Evolutionary conservation across 2,329 filamentous ascomycete genomes (phyloP).

Genomic region (Capronia americana): DNA sequence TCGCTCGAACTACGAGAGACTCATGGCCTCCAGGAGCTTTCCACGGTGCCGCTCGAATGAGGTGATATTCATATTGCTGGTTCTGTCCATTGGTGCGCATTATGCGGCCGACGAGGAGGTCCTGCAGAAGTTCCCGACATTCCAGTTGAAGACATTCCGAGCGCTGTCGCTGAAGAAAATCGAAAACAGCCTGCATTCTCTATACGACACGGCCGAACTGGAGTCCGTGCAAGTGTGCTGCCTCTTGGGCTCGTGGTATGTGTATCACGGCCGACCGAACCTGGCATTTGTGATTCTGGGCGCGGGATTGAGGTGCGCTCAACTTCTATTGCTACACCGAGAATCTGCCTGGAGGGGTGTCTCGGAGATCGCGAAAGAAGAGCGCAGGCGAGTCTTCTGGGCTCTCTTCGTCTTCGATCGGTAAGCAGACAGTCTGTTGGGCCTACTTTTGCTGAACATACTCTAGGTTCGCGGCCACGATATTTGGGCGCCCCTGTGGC

Average conservation of each 20-base stretch:
- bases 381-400: conserved; percentile 30
- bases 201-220: conserved; percentile 51
- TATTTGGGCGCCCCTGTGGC: conserved; percentile 30
- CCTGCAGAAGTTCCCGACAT: conserved; percentile 31
- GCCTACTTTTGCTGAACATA: neutral
- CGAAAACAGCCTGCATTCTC: conserved; percentile 47
- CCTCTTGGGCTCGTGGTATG: conserved; percentile 29
- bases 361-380: conserved; percentile 31
- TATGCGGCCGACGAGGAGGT: conserved; percentile 43
- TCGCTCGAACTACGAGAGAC: conserved; percentile 43
- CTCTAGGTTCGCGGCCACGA: conserved; percentile 29
- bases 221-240: conserved; percentile 31
- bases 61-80: conserved; percentile 47
- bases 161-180: conserved; percentile 38
- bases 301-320: conserved; percentile 25
- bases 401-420: conserved; percentile 32
- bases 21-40: conserved; percentile 46
- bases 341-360: conserved; percentile 29
- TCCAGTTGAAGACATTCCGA: conserved; percentile 34
- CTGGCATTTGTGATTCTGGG: conserved; percentile 30
- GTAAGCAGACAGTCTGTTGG: conserved; percentile 8
- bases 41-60: conserved; percentile 47
- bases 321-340: conserved; percentile 29
- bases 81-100: conserved; percentile 50
- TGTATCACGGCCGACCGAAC: conserved; percentile 32